A percentile compares a stretch with the other conserved stretches of the same genome.
Conservation (phyloP, 352 stramenopile species). For the Blastocystis sp. region DNA sequence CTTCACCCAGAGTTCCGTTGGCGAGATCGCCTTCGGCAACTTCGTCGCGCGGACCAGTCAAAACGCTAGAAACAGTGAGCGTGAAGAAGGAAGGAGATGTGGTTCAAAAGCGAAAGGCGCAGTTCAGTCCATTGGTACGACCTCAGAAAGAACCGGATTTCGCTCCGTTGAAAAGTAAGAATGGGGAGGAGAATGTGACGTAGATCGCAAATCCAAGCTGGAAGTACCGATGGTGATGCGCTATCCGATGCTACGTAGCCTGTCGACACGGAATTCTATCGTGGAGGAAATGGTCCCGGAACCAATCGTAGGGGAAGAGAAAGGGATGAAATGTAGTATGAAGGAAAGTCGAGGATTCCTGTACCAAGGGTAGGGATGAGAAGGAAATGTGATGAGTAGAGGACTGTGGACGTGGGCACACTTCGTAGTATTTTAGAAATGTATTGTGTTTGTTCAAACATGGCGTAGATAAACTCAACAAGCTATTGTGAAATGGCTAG, state of each 20-base stretch:
- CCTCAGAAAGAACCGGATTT: neutral
- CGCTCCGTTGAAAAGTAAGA: neutral
- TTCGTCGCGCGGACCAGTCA: neutral
- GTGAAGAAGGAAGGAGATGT: neutral
- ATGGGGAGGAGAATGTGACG: neutral
- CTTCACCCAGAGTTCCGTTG: neutral
- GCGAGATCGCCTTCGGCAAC: neutral
- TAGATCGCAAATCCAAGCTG: neutral
- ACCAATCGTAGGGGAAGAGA: neutral
- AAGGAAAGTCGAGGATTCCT: conserved; percentile 8
- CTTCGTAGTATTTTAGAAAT: neutral
- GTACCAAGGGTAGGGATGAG: neutral
- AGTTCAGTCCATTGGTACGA: neutral
- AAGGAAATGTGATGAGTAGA: neutral
- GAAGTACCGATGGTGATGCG: conserved; percentile 28
- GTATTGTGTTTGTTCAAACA: neutral
- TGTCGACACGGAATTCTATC: neutral
- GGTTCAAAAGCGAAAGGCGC: neutral
- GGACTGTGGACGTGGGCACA: neutral
- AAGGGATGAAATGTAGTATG: conserved; percentile 24
- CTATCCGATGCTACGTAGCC: conserved; percentile 32
- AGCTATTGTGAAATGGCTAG: neutral
- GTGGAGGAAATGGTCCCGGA: neutral
- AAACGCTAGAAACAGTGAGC: neutral
- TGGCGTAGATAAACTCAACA: too few relatives aligned